Conservation (phyloP, 805 yeast genomes). For the Cyberlindnera nakhonratchasimensis region DNA sequence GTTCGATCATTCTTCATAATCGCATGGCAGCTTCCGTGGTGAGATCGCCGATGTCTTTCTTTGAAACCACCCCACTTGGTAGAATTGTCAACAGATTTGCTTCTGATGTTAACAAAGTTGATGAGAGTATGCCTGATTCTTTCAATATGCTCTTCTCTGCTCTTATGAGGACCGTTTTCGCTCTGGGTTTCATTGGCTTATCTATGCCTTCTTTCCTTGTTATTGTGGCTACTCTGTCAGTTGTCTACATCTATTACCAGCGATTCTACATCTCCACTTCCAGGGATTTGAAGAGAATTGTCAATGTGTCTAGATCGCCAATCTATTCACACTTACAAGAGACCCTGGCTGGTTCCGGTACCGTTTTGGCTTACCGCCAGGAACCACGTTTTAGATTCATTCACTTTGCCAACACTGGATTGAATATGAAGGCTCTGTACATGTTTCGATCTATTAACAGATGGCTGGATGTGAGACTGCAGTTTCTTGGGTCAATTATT, state of each 20-base stretch:
- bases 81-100: conserved; percentile 63
- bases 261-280: conserved; percentile 63
- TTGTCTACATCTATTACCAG: conserved; percentile 68
- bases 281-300: conserved; percentile 75
- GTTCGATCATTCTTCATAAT: conserved; percentile 52
- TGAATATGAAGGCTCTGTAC: conserved; percentile 73
- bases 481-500: conserved; percentile 55
- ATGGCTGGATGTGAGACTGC: conserved; percentile 63
- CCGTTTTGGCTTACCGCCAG: conserved; percentile 77
- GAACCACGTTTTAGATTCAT: conserved; percentile 54
- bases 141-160: conserved; percentile 46
- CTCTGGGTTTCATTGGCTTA: conserved; percentile 48
- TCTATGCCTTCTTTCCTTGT: conserved; percentile 53
- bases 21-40: conserved; percentile 52
- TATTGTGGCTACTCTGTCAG: conserved; percentile 41
- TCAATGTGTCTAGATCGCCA: conserved; percentile 68
- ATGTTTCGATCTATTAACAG: conserved; percentile 61
- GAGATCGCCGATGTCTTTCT: conserved; percentile 61
- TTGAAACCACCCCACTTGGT: conserved; percentile 69
- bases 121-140: conserved; percentile 52
- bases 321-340: conserved; percentile 82
- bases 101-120: conserved; percentile 57
- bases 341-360: conserved; percentile 70
- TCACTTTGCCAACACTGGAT: conserved; percentile 67
- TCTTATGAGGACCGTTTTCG: conserved; percentile 43